phyloP scores from a whole-genome alignment of 116 monocot genomes.

The Phalaenopsis hybrid region DNA sequence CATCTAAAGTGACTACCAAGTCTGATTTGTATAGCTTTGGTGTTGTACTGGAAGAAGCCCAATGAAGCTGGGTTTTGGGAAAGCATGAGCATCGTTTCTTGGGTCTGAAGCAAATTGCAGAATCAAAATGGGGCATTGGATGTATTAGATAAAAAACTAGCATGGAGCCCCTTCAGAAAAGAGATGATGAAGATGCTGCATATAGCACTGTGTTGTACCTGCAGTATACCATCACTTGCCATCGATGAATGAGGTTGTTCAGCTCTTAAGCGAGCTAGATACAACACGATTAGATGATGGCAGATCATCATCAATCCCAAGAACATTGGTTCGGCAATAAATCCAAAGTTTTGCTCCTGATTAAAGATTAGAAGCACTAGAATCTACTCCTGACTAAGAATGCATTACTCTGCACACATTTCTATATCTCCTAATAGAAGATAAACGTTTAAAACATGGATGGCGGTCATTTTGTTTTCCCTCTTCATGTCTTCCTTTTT shows the following conservation, averaged over 20 bases:
- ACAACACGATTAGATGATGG: slow-evolving; percentile 18
- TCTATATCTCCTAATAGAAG: background rate
- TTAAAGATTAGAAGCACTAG: background rate
- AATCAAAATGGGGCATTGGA: slow-evolving; percentile 40
- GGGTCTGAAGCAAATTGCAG: slow-evolving; percentile 53
- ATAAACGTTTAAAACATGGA: background rate
- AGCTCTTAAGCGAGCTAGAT: slow-evolving; percentile 50
- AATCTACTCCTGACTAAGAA: background rate
- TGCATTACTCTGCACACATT: background rate
- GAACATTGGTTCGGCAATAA: slow-evolving; percentile 1
- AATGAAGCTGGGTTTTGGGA: slow-evolving; percentile 73
- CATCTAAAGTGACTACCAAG: slow-evolving; percentile 80
- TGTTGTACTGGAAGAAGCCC: slow-evolving; percentile 85
- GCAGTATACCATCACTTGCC: slow-evolving; percentile 43
- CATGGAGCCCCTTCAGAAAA: slow-evolving; percentile 48
- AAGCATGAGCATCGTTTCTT: slow-evolving; percentile 59
- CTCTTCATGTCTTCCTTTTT: no score
- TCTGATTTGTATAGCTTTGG: slow-evolving; percentile 98
- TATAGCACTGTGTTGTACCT: slow-evolving; percentile 70
- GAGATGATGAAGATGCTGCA: slow-evolving; percentile 67
- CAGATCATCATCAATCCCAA: slow-evolving; percentile 34
- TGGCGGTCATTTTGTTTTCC: no score
- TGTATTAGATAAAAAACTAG: slow-evolving; percentile 41
- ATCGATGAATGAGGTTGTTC: slow-evolving; percentile 83
- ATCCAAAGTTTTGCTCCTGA: background rate